These are phyloP conservation scores for Heimioporus sp. DNA, from an alignment of 768 basidiomycete species.

Conservation along the genomic window DNA sequence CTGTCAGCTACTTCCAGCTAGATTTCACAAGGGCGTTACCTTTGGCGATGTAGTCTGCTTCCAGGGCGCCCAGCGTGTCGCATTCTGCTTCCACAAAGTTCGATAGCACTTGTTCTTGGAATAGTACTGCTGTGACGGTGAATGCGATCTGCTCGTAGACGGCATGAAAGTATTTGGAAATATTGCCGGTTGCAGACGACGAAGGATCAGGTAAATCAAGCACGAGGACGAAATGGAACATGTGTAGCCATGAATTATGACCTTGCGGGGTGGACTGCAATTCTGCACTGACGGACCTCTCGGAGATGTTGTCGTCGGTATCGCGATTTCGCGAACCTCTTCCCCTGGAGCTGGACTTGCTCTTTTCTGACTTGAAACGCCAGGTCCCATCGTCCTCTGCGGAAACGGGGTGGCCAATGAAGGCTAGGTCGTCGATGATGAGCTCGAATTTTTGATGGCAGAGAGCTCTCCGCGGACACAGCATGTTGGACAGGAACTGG, in stretches of 20 bases:
- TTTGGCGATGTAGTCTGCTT: slow-evolving; percentile 67
- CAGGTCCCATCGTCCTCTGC: slow-evolving; percentile 70
- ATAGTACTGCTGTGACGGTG: slow-evolving; percentile 87
- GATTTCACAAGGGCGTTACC: slow-evolving; percentile 47
- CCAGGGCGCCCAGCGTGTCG: slow-evolving; percentile 63
- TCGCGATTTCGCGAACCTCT: slow-evolving; percentile 51
- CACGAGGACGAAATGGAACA: slow-evolving; percentile 85
- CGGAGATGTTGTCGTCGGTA: slow-evolving; percentile 33
- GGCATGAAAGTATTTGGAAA: slow-evolving; percentile 78
- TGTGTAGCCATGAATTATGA: slow-evolving; percentile 56
- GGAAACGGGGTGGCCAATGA: slow-evolving; percentile 93
- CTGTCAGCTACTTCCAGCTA: slow-evolving; percentile 6
- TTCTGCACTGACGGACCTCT: slow-evolving; percentile 36
- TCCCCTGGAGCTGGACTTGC: slow-evolving; percentile 50
- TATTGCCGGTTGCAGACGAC: slow-evolving; percentile 74
- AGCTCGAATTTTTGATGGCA: slow-evolving; percentile 96
- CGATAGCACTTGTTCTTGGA: slow-evolving; percentile 83
- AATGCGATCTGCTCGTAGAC: slow-evolving; percentile 90
- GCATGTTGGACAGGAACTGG: slow-evolving; percentile 75
- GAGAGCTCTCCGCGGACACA: slow-evolving; percentile 74
- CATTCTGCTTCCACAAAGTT: slow-evolving; percentile 87
- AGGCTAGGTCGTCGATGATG: slow-evolving; percentile 85
- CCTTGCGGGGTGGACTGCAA: slow-evolving; percentile 20
- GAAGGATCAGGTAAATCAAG: slow-evolving; percentile 90
- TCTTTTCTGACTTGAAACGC: slow-evolving; percentile 68